A percentile compares a stretch with the other conserved stretches of the same genome.
These are phyloP conservation scores for Salix viminalis DNA, from an alignment of 345 rosid genomes.

Conservation along the genomic window DNA sequence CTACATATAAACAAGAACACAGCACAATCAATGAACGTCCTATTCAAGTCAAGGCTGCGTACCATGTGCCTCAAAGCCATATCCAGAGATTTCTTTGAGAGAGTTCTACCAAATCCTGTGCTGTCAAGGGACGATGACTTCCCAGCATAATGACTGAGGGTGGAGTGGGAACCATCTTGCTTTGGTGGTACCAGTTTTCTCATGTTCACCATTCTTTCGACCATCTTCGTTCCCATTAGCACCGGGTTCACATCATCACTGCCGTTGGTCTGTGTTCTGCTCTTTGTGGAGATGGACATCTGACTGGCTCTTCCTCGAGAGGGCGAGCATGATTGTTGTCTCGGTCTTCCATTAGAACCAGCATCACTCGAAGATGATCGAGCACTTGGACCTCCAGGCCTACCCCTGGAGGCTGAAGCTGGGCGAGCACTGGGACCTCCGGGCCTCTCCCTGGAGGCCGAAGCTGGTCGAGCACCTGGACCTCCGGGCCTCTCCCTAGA, in stretches of 20 bases:
- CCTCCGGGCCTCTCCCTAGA: constrained; percentile 19
- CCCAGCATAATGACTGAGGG: constrained; percentile 27
- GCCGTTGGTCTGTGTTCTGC: constrained; percentile 5
- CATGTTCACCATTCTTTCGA: constrained; percentile 33
- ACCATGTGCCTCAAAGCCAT: constrained; percentile 36
- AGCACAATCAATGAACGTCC: background rate
- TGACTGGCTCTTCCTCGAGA: constrained; percentile 15
- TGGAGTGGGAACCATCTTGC: constrained; percentile 33
- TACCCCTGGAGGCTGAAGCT: constrained; percentile 24
- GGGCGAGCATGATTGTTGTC: constrained; percentile 28
- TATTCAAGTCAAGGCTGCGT: background rate
- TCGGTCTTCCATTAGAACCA: constrained; percentile 18
- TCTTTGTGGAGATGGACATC: constrained; percentile 8
- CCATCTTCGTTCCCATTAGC: constrained; percentile 27
- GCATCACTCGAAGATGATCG: constrained; percentile 45
- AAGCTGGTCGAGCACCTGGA: background rate
- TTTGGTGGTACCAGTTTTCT: constrained; percentile 28
- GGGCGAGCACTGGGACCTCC: constrained; percentile 10
- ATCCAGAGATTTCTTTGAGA: constrained; percentile 30
- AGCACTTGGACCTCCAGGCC: constrained; percentile 14
- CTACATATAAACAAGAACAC: background rate
- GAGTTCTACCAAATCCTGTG: constrained; percentile 24
- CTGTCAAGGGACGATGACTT: constrained; percentile 21
- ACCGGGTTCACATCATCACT: constrained; percentile 26
- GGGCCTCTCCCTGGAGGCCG: constrained; percentile 22